Evolutionary conservation across 768 basidiomycete genomes (phyloP), one percentile per base, ranked within the genome.

Genomic region (Porphyrellus cyaneotinctus): DNA sequence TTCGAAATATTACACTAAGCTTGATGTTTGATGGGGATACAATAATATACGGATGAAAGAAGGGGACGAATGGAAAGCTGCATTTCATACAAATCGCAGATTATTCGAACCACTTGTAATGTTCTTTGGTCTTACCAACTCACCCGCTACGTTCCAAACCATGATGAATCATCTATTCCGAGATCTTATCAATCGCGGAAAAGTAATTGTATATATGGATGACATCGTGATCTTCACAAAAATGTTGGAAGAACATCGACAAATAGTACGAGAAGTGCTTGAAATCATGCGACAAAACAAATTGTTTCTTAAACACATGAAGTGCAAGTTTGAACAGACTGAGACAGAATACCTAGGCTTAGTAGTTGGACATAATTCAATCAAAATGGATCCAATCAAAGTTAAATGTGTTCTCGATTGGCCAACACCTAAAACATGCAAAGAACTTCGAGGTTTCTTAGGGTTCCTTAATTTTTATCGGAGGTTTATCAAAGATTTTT

Each of bases 191-290:
- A 31, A 26, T 2, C 0, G n/a, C 12, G 55, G 43, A 15, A 51
- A 60, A 1, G 56, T 72, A 0, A n/a, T 62, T 0, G 55, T 71
- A 2, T 78, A 76, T 43, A 74, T 77, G 10, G 72, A 77, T 42
- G 69, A 78, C 42, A 76, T 77, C 2, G 64, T 76, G 0, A 62
- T 75, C 0, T 75, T 64, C 46, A 71, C 69, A 0, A 36, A 47
- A 28, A 54, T 50, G 0, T 64, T 64, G 3, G 54, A 70, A 0
- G 65, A 75, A 1, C 72, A 76, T 51, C 1, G 2, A 33, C 1
- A 3, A 5, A 28, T 58, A 1, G 31, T 55, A 0, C 0, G 0
- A 0, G 11, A 56, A 6, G 54, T 51, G 0, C 10, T 58, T 0
- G 9, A 51, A 1, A 35, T 24, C 0, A 15, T 55, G 0, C 0